A percentile compares a stretch with the other conserved stretches of the same genome.
These are phyloP conservation scores for Parachaetomium inaequale DNA, from an alignment of 495 filamentous ascomycete species.

Conservation along the genomic window DNA sequence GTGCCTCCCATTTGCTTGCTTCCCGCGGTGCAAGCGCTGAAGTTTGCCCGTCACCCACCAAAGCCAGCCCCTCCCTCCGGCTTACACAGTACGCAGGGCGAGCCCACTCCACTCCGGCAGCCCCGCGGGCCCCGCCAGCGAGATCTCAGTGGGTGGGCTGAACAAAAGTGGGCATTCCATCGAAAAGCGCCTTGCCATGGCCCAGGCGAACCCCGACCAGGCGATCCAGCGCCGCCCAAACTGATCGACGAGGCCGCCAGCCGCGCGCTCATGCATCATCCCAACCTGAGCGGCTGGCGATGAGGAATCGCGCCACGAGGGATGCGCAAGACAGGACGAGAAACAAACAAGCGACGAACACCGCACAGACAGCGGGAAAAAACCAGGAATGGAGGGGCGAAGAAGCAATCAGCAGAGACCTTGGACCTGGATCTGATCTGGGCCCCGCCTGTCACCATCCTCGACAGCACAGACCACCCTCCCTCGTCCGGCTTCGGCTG, in stretches of 20 bases:
- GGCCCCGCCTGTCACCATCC: background rate
- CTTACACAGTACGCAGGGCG: slow-evolving; percentile 7
- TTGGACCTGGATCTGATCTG: background rate
- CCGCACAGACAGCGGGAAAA: background rate
- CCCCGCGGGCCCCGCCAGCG: slow-evolving; percentile 1
- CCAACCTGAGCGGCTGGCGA: background rate
- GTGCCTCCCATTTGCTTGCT: slow-evolving; percentile 9
- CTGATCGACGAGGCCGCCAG: slow-evolving; percentile 18
- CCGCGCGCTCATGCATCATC: slow-evolving; percentile 21
- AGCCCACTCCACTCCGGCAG: background rate
- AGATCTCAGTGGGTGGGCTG: slow-evolving; percentile 7
- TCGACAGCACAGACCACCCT: background rate
- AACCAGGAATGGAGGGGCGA: background rate
- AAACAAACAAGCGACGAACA: background rate
- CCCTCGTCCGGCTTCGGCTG: too few species aligned
- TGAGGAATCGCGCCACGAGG: background rate
- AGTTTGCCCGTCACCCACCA: background rate
- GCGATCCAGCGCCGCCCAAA: background rate
- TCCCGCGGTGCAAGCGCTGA: background rate
- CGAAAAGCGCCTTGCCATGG: slow-evolving; percentile 7
- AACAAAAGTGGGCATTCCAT: slow-evolving; percentile 4
- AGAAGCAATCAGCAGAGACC: background rate
- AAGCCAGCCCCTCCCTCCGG: slow-evolving; percentile 2
- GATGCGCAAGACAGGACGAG: slow-evolving; percentile 1
- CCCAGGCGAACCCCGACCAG: slow-evolving; percentile 2